phyloP scores from a whole-genome alignment of 768 basidiomycete genomes.

The Serpula lacrymans region DNA sequence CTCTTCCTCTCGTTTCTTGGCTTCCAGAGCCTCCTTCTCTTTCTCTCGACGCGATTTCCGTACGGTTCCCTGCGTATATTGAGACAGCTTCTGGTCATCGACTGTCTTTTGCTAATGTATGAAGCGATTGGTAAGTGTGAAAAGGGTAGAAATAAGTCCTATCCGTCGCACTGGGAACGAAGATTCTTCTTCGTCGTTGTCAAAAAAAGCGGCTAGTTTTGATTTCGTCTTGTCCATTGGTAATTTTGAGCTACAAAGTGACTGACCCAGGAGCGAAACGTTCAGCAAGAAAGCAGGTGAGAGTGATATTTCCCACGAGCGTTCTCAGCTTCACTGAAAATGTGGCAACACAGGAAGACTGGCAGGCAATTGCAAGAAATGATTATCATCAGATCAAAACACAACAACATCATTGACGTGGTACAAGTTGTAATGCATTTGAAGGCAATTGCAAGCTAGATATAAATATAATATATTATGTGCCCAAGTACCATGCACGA shows the following conservation, averaged over 20 bases:
- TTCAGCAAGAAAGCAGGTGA: too few species aligned
- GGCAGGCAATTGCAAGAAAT: too few species aligned
- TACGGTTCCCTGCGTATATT: conserved; percentile 81
- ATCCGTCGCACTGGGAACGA: conserved; percentile 91
- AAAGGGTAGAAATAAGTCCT: conserved; percentile 54
- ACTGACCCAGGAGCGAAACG: too few species aligned
- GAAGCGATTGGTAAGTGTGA: conserved; percentile 59
- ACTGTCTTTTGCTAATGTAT: conserved; percentile 76
- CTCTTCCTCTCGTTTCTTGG: conserved; percentile 83
- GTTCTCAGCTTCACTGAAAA: too few species aligned
- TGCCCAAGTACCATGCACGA: not conserved
- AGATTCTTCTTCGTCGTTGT: conserved; percentile 80
- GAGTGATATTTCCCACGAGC: too few species aligned
- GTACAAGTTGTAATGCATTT: conserved; percentile 1
- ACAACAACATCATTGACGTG: conserved; percentile 3
- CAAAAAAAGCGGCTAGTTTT: conserved; percentile 76
- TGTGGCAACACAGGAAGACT: too few species aligned
- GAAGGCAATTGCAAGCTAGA: not conserved
- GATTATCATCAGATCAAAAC: too few species aligned
- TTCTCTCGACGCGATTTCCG: conserved; percentile 90
- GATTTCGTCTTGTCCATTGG: conserved; percentile 35
- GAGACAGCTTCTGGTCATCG: conserved; percentile 81
- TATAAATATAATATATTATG: not conserved
- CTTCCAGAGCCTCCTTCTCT: conserved; percentile 90
- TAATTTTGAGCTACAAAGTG: not conserved